phyloP scores from a whole-genome alignment of 2,329 filamentous ascomycete species.

The Talaromyces sp. region DNA sequence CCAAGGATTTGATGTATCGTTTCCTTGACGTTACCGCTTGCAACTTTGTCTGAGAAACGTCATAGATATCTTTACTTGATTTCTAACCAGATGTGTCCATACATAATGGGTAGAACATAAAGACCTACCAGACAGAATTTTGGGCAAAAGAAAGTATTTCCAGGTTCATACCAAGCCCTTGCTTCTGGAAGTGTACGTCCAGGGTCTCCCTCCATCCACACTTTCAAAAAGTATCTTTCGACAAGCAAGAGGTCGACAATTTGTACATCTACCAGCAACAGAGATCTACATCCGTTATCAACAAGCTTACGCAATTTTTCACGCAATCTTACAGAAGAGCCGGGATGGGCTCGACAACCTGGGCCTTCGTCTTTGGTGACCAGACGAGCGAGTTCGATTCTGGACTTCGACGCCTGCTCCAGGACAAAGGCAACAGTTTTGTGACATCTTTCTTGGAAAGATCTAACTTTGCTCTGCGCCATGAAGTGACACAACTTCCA shows the following conservation, averaged over 20 bases:
- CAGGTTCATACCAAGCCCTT: background rate
- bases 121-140: background rate
- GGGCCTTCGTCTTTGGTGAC: constrained; percentile 47
- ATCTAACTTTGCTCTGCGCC: constrained; percentile 40
- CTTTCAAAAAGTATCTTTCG: background rate
- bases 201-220: background rate
- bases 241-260: background rate
- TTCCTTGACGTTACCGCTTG: constrained; percentile 14
- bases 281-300: background rate
- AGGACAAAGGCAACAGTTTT: constrained; percentile 42
- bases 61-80: constrained; percentile 9
- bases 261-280: background rate
- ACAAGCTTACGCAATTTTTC: background rate
- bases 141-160: background rate
- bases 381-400: constrained; percentile 44
- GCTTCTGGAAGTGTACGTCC: background rate
- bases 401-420: constrained; percentile 40
- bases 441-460: constrained; percentile 43
- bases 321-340: background rate
- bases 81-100: constrained; percentile 1
- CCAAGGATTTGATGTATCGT: constrained; percentile 2
- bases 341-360: constrained; percentile 29
- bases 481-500: constrained; percentile 37
- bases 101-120: constrained; percentile 12
- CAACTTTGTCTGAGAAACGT: constrained; percentile 14